phyloP scores from a whole-genome alignment of 2,329 filamentous ascomycete species.

The Mycosphaerella arachidis region DNA sequence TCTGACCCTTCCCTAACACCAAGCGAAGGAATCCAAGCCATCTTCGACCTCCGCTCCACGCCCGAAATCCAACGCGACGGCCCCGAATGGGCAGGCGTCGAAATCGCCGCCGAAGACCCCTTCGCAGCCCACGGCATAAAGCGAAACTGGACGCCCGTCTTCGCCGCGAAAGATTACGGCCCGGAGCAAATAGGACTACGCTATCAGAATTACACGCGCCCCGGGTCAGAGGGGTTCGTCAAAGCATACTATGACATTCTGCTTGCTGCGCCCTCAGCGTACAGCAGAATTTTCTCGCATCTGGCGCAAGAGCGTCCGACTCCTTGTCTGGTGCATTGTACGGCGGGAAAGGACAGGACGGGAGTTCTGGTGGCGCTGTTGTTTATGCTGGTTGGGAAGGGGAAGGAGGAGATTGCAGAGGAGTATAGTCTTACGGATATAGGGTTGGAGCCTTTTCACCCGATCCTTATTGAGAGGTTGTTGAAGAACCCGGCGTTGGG shows the following conservation, averaged over 20 bases:
- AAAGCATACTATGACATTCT: conserved; percentile 62
- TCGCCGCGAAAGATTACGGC: conserved; percentile 55
- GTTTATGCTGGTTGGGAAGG: conserved; percentile 59
- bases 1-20: background rate
- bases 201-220: conserved; percentile 56
- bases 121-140: conserved; percentile 45
- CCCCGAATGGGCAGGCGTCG: conserved; percentile 32
- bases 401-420: conserved; percentile 54
- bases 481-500: conserved; percentile 49
- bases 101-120: conserved; percentile 21
- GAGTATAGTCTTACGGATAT: conserved; percentile 66
- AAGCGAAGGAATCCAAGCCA: conserved; percentile 54
- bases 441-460: conserved; percentile 48
- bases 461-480: conserved; percentile 50
- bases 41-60: conserved; percentile 65
- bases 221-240: conserved; percentile 57
- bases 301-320: conserved; percentile 44
- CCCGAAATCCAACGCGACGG: conserved; percentile 52
- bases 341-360: conserved; percentile 72
- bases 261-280: conserved; percentile 49
- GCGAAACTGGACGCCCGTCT: conserved; percentile 61
- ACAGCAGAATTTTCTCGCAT: conserved; percentile 57
- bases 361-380: conserved; percentile 66
- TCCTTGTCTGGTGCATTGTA: conserved; percentile 66
- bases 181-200: conserved; percentile 60